Conservation (phyloP, 2,329 filamentous ascomycete genomes). For the Penicillium occitanis region DNA sequence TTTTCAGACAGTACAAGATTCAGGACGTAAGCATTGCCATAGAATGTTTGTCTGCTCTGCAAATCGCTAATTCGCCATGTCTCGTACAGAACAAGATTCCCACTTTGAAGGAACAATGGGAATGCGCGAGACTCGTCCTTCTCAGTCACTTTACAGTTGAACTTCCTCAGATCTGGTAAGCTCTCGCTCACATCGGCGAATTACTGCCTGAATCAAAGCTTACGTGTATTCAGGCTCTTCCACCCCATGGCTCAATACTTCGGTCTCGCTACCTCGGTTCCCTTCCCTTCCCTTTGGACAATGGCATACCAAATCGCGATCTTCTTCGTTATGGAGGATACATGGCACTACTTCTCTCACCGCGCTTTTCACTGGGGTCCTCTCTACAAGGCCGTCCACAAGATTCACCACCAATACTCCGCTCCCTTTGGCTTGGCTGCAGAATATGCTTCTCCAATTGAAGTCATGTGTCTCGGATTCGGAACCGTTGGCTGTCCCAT, state of each 20-base stretch:
- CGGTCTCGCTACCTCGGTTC: slow-evolving; percentile 82
- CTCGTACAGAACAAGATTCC: slow-evolving; percentile 71
- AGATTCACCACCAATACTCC: slow-evolving; percentile 98
- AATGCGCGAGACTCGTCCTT: slow-evolving; percentile 89
- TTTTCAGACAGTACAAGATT: slow-evolving; percentile 92
- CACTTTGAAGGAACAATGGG: slow-evolving; percentile 88
- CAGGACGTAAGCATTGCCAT: slow-evolving; percentile 61
- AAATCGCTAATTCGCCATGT: background rate
- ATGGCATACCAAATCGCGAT: slow-evolving; percentile 89
- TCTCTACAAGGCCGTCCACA: slow-evolving; percentile 95
- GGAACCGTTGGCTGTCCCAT: slow-evolving; percentile 82
- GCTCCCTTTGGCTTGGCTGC: slow-evolving; percentile 94
- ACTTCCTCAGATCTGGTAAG: slow-evolving; percentile 89
- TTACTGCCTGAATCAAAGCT: background rate
- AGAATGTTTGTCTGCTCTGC: background rate
- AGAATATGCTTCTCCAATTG: slow-evolving; percentile 96
- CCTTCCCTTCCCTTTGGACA: slow-evolving; percentile 80
- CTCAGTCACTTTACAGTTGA: slow-evolving; percentile 97
- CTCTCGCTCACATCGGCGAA: background rate
- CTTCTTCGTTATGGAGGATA: slow-evolving; percentile 93
- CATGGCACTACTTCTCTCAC: slow-evolving; percentile 98
- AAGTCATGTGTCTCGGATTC: slow-evolving; percentile 90
- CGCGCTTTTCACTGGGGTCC: slow-evolving; percentile 90
- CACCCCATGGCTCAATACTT: slow-evolving; percentile 93
- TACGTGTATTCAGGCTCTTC: slow-evolving; percentile 64